These are phyloP conservation scores for Tetratostichococcus sp. DNA, from an alignment of 139 green algal species.

Conservation along the genomic window DNA sequence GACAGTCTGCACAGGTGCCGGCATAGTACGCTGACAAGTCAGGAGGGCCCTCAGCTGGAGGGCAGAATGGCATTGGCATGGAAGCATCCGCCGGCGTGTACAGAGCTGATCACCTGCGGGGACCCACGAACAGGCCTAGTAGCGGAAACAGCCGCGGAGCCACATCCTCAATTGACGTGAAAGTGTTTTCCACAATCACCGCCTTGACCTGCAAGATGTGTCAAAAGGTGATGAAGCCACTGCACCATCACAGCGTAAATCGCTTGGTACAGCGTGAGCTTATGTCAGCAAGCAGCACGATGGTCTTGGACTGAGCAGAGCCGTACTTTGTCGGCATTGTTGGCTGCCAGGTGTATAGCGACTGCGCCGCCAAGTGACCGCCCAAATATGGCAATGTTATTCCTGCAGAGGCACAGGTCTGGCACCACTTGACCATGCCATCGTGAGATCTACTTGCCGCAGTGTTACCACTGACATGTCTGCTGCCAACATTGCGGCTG, in stretches of 20 bases:
- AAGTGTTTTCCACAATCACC: slow-evolving; percentile 51
- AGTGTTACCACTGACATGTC: too few relatives aligned
- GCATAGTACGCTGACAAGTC: not conserved
- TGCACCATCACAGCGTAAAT: too few relatives aligned
- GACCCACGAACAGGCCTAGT: slow-evolving; percentile 51
- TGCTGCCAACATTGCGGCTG: too few relatives aligned
- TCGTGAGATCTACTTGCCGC: too few relatives aligned
- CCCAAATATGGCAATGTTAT: slow-evolving; percentile 68
- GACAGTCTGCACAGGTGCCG: not conserved
- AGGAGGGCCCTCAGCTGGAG: too few relatives aligned
- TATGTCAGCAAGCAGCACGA: too few relatives aligned
- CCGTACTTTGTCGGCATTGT: slow-evolving; percentile 52
- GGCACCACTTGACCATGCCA: not conserved
- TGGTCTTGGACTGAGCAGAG: too few relatives aligned
- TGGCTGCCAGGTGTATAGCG: slow-evolving; percentile 58
- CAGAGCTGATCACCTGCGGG: slow-evolving; percentile 14
- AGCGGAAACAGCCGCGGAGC: slow-evolving; percentile 53
- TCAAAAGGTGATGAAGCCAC: not conserved
- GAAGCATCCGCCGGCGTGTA: too few relatives aligned
- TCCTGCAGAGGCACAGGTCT: not conserved
- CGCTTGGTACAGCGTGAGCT: too few relatives aligned
- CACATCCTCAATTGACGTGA: slow-evolving; percentile 71
- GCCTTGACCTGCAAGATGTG: slow-evolving; percentile 20
- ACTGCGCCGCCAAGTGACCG: slow-evolving; percentile 81
- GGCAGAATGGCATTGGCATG: too few relatives aligned